Conservation (phyloP, 495 filamentous ascomycete genomes). For the Aspergillus sparsus region DNA sequence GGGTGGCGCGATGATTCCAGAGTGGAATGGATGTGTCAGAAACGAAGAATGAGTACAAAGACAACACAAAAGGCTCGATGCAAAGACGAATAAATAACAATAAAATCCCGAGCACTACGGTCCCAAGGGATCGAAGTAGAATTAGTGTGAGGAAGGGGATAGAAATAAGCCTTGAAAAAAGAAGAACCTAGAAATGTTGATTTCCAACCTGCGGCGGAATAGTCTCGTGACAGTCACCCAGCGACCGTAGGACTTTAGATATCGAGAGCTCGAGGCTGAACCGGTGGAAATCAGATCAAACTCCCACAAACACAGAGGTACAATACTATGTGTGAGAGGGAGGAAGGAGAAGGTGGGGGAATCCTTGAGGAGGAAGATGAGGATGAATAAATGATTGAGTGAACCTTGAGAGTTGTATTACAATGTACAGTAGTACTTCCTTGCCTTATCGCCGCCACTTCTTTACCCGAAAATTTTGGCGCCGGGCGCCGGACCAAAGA, state of each 20-base stretch:
- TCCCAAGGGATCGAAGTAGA: no score
- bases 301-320: not conserved
- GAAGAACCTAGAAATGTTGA: not conserved
- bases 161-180: not conserved
- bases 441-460: constrained; percentile 13
- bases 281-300: not conserved
- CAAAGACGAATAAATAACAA: not conserved
- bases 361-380: not conserved
- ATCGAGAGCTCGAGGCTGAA: not conserved
- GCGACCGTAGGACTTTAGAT: constrained; percentile 15
- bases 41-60: not conserved
- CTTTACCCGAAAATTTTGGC: constrained; percentile 18
- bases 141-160: not conserved
- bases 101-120: not conserved
- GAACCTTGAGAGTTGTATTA: not conserved
- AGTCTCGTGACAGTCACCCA: constrained; percentile 28
- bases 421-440: no score
- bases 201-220: constrained; percentile 5
- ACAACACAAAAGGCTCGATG: not conserved
- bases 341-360: not conserved
- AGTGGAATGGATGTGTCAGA: constrained; percentile 10
- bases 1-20: constrained; percentile 30
- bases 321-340: not conserved
- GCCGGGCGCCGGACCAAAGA: constrained; percentile 20
- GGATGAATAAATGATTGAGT: constrained; percentile 1